Base-by-base conservation (phyloP, 2,329 filamentous ascomycete genomes). In the Paecilomyces sp. region DNA sequence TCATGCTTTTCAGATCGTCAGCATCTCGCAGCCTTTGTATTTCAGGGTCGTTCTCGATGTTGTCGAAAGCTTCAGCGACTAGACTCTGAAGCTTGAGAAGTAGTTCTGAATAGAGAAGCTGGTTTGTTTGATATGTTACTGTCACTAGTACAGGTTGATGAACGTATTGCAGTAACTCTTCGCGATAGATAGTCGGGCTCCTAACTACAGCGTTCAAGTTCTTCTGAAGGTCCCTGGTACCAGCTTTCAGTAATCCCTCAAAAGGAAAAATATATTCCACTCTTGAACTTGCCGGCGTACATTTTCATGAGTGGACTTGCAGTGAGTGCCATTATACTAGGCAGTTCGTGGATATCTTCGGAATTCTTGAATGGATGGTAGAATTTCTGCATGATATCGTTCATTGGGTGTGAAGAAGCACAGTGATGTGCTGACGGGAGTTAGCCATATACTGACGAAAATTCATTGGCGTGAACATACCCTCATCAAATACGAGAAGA, bases 401-500 rank as follows among this genome's bases (percentile, higher is more conserved):
- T 87, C 11, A 86, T 85, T 0, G 89, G 80, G 64, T 87, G 82
- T 1, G 83, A 85, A 18, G 80, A 78, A 4, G 80, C 81, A 65
- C 89, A 93, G 69, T 92, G 87, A 69, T 96, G 91, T 9, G 89
- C 91, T 77, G 53, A 11, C 47, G 22, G 15, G 28, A n/a, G 55
- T 58, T 25, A 67, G 57, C n/a, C 15, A 34, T 13, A n/a, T 15
- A 52, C 15, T 55, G 31, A 54, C 11, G 59, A 47, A 15, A 50
- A 60, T 30, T 22, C 34, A 58, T 30, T 5, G 11, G 54, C 22
- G 11, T 22, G 47, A 24, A 63, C 75, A 58, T 69, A 88, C 90
- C 90, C 85, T 96, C 92, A 68, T 96, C 92, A 66, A 96, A 89
- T 0, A 96, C 82, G 15, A 95, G 75, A 3, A 96, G 77, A 4